These are phyloP conservation scores for Coemansia sp. DNA, from an alignment of 192 early-diverging fungal species.

Conservation along the genomic window DNA sequence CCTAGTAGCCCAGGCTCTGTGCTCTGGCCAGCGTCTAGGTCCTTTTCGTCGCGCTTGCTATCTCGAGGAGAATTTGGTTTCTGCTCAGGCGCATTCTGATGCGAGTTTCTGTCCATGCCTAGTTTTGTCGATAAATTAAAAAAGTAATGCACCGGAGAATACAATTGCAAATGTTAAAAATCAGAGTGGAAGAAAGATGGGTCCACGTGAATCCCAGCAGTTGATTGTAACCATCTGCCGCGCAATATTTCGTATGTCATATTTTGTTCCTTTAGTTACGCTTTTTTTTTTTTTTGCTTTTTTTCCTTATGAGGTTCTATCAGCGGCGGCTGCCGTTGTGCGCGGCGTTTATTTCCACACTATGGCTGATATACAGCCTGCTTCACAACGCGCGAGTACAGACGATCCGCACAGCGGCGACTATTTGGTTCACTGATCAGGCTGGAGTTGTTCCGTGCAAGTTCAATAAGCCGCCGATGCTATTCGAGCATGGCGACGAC, in stretches of 20 bases:
- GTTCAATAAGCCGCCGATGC: conserved; percentile 34
- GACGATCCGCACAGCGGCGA: conserved; percentile 6
- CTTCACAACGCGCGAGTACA: conserved; percentile 12
- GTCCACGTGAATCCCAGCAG: background rate
- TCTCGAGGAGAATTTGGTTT: background rate
- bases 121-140: background rate
- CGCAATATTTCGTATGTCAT: too few relatives aligned
- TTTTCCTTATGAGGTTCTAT: conserved; percentile 36
- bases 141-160: background rate
- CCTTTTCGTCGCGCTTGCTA: background rate
- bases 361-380: conserved; percentile 14
- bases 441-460: conserved; percentile 25
- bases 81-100: background rate
- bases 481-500: conserved; percentile 40
- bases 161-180: background rate
- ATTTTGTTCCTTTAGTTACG: too few relatives aligned
- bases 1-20: conserved; percentile 7
- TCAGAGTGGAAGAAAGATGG: background rate
- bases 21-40: background rate
- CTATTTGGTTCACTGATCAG: conserved; percentile 22
- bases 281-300: background rate
- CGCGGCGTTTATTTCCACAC: background rate
- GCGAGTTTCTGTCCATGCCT: background rate
- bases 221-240: too few relatives aligned
- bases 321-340: conserved; percentile 26